Evolutionary conservation across 2,329 filamentous ascomycete genomes (phyloP), one percentile per base, ranked within the genome.

Genomic region (Sporothrix variecibatus): DNA sequence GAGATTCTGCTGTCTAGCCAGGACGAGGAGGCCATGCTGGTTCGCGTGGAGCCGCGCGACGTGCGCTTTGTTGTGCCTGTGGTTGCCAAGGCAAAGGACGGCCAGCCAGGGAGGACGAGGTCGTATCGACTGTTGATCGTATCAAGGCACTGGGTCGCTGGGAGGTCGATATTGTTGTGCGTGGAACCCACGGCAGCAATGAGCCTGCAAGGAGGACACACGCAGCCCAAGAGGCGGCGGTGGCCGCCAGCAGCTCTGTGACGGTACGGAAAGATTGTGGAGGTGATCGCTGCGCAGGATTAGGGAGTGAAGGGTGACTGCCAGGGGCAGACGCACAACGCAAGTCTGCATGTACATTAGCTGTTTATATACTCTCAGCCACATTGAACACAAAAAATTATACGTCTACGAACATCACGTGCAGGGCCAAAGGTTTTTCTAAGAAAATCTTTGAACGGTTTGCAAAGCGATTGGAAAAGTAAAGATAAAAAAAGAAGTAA

Each of bases 71-170:
- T 73, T 17, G 62, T 74, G 15, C 6, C 82, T n/a, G n/a, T n/a
- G n/a, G n/a, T n/a, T n/a, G n/a, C n/a, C n/a, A n/a, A n/a, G n/a
- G n/a, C n/a, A 11, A 79, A 78, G 15, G 78, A 78, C 20, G 80
- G 82, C 8, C 8, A 23, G n/a, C 20, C 40, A 28, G 23, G 9
- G 31, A 68, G 80, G 76, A n/a, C 51, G 49, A 70, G 81, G 17
- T 43, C n/a, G 79, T 78, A 23, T 78, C 78, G 17, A 79, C 78
- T 43, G 79, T 79, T 69, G 82, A 84, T 77, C 81, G 83, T 71
- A 79, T 85, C 78, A 84, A 84, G 79, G 76, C 78, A 28, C 79
- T 85, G 23, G 84, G 84, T 43, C 79, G 78, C 40, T 85, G 81
- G 77, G 80, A 84, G 74, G 78, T 85, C 1, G 78, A 81, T 46